Percentiles rank a stretch among this genome's conserved stretches.
Evolutionary conservation across 345 rosid genomes (phyloP).

Genomic region (Citrus maxima): DNA sequence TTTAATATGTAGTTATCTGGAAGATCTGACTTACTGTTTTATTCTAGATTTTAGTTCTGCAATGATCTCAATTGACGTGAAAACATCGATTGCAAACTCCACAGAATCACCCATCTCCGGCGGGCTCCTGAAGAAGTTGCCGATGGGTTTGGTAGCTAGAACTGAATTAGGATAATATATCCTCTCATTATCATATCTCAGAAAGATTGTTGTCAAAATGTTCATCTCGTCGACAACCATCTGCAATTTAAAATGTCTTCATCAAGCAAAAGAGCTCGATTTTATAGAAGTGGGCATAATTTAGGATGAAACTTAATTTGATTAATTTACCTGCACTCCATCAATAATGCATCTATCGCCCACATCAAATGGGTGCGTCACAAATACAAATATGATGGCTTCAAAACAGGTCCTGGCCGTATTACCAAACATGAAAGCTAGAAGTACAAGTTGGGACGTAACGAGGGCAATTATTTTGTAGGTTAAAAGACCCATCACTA

Average conservation of each 20-base stretch:
- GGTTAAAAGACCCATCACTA: conserved; percentile 53
- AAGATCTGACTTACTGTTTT: conserved; percentile 35
- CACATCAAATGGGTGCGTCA: conserved; percentile 79
- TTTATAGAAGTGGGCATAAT: neutral
- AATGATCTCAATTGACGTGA: conserved; percentile 57
- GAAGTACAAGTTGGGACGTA: conserved; percentile 54
- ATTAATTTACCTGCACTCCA: conserved; percentile 55
- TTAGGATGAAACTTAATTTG: neutral
- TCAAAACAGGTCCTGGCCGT: conserved; percentile 57
- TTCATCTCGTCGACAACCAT: conserved; percentile 85
- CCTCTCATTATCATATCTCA: conserved; percentile 72
- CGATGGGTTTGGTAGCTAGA: conserved; percentile 56
- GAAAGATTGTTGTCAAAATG: conserved; percentile 62
- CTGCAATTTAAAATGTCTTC: conserved; percentile 25
- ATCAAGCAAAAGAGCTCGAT: neutral
- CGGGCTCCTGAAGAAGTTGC: conserved; percentile 76
- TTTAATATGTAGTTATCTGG: neutral
- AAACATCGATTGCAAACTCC: conserved; percentile 58
- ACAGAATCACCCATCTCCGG: conserved; percentile 63
- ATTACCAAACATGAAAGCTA: conserved; percentile 56
- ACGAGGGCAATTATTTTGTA: conserved; percentile 47
- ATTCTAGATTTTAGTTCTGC: conserved; percentile 47
- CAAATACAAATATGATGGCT: conserved; percentile 74
- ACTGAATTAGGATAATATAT: conserved; percentile 63
- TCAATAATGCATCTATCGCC: conserved; percentile 84